Percentiles rank a stretch among this genome's conserved stretches.
phyloP scores from a whole-genome alignment of 257 asterid genomes.

The Salvia rosmarinus region DNA sequence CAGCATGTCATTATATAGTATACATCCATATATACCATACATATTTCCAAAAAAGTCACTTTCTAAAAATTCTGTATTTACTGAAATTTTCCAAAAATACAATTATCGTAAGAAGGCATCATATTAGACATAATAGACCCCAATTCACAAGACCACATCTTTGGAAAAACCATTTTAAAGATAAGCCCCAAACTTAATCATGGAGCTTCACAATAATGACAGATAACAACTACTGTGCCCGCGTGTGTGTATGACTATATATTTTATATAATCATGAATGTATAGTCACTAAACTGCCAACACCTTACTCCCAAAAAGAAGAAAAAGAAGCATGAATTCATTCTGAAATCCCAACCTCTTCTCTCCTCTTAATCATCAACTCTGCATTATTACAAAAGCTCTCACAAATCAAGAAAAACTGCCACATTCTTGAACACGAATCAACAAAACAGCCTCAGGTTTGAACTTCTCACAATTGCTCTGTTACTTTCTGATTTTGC shows the following conservation, averaged over 20 bases:
- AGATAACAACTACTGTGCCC: slow-evolving; percentile 10
- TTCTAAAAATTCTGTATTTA: neutral
- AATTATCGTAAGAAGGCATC: neutral
- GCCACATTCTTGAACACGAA: slow-evolving; percentile 1
- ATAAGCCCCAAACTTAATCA: slow-evolving; percentile 34
- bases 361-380: slow-evolving; percentile 38
- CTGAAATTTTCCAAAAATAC: neutral
- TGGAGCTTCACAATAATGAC: slow-evolving; percentile 29
- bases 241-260: neutral
- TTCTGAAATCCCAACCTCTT: slow-evolving; percentile 32
- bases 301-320: neutral
- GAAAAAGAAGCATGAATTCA: slow-evolving; percentile 26
- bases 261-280: neutral
- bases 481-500: neutral
- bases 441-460: slow-evolving; percentile 31
- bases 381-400: neutral
- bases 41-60: neutral
- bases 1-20: neutral
- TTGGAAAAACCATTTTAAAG: slow-evolving; percentile 14
- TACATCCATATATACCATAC: neutral
- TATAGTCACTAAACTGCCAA: slow-evolving; percentile 26
- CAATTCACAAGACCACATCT: slow-evolving; percentile 18
- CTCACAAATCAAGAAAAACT: neutral
- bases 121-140: neutral
- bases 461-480: slow-evolving; percentile 1